phyloP scores from a whole-genome alignment of 2,329 filamentous ascomycete species.

The Sphaerostilbella broomeana region DNA sequence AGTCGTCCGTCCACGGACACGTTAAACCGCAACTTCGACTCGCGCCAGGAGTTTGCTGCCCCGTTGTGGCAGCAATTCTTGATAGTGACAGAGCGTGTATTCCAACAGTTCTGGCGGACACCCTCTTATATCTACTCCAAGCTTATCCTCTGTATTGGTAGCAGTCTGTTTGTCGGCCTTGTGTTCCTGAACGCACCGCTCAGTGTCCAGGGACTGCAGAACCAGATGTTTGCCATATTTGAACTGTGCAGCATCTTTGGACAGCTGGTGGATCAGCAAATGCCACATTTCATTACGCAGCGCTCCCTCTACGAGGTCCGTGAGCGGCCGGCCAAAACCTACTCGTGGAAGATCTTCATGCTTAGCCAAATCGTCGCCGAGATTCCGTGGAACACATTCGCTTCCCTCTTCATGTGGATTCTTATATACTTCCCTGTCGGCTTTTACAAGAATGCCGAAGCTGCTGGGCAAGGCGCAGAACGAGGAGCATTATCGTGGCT shows the following conservation, averaged over 20 bases:
- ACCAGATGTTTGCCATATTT: slow-evolving; percentile 66
- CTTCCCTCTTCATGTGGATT: slow-evolving; percentile 7
- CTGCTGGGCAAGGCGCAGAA: slow-evolving; percentile 1
- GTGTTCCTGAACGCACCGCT: slow-evolving; percentile 53
- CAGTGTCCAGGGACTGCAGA: slow-evolving; percentile 47
- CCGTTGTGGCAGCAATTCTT: slow-evolving; percentile 55
- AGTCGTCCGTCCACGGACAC: neutral
- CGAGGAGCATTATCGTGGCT: slow-evolving; percentile 6
- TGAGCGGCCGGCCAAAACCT: slow-evolving; percentile 60
- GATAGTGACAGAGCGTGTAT: slow-evolving; percentile 57
- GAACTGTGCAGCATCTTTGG: slow-evolving; percentile 64
- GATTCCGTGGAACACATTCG: slow-evolving; percentile 7
- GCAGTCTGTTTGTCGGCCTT: slow-evolving; percentile 60
- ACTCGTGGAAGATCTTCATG: slow-evolving; percentile 63
- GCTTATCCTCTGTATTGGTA: slow-evolving; percentile 43
- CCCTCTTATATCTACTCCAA: slow-evolving; percentile 72
- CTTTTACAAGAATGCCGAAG: slow-evolving; percentile 7
- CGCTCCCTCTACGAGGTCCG: slow-evolving; percentile 64
- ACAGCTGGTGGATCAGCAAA: slow-evolving; percentile 6
- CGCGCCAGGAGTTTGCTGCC: slow-evolving; percentile 59
- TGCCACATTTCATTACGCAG: slow-evolving; percentile 46
- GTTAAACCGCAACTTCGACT: neutral
- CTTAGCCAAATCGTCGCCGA: slow-evolving; percentile 22
- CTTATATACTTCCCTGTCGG: slow-evolving; percentile 5
- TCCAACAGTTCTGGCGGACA: slow-evolving; percentile 73